Evolutionary conservation across 2,329 filamentous ascomycete species (phyloP).

Genomic region (Xylariaceae sp.): DNA sequence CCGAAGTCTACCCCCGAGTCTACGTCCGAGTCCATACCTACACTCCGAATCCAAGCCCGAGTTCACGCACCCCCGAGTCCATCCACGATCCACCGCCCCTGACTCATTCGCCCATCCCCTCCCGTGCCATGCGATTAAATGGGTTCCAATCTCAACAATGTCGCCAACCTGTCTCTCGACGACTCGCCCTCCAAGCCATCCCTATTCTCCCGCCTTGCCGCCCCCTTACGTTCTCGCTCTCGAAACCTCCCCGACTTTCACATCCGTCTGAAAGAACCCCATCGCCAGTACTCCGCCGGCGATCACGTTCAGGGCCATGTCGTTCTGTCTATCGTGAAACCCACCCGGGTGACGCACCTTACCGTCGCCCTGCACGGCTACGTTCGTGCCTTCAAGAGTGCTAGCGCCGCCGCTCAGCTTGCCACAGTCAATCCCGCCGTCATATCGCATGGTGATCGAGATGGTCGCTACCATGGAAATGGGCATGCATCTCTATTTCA

Average conservation of each 20-base stretch:
- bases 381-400: slow-evolving; percentile 71
- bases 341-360: slow-evolving; percentile 72
- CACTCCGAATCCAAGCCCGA: not conserved
- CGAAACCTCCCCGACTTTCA: slow-evolving; percentile 74
- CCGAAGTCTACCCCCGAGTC: not conserved
- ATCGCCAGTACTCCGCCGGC: slow-evolving; percentile 69
- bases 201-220: slow-evolving; percentile 49
- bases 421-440: slow-evolving; percentile 39
- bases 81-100: not conserved
- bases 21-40: not conserved
- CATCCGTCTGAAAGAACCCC: slow-evolving; percentile 69
- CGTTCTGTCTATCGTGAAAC: slow-evolving; percentile 66
- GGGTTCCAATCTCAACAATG: slow-evolving; percentile 40
- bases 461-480: slow-evolving; percentile 62
- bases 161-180: slow-evolving; percentile 36
- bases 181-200: slow-evolving; percentile 39
- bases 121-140: slow-evolving; percentile 39
- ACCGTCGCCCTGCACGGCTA: slow-evolving; percentile 73
- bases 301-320: slow-evolving; percentile 70
- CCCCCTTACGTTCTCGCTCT: slow-evolving; percentile 47
- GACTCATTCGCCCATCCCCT: slow-evolving; percentile 15
- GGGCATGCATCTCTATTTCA: slow-evolving; percentile 77
- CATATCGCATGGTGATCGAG: slow-evolving; percentile 35
- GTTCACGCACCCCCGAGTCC: not conserved
- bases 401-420: slow-evolving; percentile 50